These are phyloP conservation scores for Trametes sp. DNA, from an alignment of 1,284 basidiomycete species.

Conservation along the genomic window DNA sequence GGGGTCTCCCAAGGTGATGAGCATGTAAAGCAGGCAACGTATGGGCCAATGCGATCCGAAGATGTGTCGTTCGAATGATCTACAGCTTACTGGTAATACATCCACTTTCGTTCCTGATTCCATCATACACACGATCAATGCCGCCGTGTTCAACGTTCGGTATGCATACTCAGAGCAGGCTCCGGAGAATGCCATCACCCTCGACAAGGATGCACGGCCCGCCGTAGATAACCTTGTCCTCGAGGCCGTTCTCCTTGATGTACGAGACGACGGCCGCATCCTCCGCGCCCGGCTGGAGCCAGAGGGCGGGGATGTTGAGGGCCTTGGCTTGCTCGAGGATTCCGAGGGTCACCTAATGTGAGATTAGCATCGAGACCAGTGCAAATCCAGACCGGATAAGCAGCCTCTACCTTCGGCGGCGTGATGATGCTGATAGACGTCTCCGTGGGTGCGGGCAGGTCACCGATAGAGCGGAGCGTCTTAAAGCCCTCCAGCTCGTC, in stretches of 20 bases:
- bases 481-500: slow-evolving; percentile 67
- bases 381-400: too few relatives aligned
- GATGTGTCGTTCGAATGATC: too few relatives aligned
- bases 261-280: slow-evolving; percentile 61
- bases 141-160: too few relatives aligned
- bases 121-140: background rate
- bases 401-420: slow-evolving; percentile 60
- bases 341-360: slow-evolving; percentile 66
- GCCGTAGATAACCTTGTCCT: slow-evolving; percentile 72
- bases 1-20: too few relatives aligned
- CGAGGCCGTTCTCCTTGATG: slow-evolving; percentile 61
- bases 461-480: slow-evolving; percentile 60
- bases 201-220: slow-evolving; percentile 78
- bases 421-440: slow-evolving; percentile 87
- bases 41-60: too few relatives aligned
- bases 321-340: slow-evolving; percentile 71
- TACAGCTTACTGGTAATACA: background rate
- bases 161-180: slow-evolving; percentile 32
- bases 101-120: background rate
- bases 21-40: too few relatives aligned
- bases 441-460: slow-evolving; percentile 67
- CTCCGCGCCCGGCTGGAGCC: slow-evolving; percentile 89
- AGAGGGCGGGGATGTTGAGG: slow-evolving; percentile 70
- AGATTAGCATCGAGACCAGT: background rate
- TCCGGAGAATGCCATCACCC: slow-evolving; percentile 62